phyloP scores from a whole-genome alignment of 768 basidiomycete genomes.

The Tricholoma sp. region DNA sequence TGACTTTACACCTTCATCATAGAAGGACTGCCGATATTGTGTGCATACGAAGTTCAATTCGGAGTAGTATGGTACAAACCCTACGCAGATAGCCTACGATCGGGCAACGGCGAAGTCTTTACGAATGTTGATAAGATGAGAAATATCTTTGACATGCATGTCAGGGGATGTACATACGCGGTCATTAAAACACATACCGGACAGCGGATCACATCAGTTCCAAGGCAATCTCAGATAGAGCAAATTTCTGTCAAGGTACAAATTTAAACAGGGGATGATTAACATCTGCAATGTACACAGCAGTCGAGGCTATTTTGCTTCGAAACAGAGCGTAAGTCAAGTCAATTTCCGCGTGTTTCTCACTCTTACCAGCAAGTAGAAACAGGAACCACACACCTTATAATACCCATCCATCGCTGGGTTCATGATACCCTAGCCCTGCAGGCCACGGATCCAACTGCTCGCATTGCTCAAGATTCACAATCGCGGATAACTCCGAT shows the following conservation, averaged over 20 bases:
- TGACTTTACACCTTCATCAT: background rate
- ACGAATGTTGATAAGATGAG: too few species aligned
- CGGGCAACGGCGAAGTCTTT: background rate
- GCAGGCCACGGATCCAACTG: constrained; percentile 29
- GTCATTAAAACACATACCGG: background rate
- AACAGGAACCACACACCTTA: background rate
- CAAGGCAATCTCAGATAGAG: background rate
- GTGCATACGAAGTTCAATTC: background rate
- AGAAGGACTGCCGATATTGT: background rate
- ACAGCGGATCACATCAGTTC: background rate
- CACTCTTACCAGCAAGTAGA: background rate
- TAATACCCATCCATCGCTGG: constrained; percentile 21
- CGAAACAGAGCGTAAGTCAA: too few species aligned
- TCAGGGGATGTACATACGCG: background rate
- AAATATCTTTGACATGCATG: background rate
- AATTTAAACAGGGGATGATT: too few species aligned
- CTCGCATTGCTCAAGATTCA: constrained; percentile 3
- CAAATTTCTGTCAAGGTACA: background rate
- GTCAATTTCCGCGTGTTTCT: background rate
- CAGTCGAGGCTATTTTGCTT: background rate
- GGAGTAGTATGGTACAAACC: background rate
- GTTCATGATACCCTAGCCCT: constrained; percentile 34
- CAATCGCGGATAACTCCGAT: background rate
- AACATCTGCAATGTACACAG: too few species aligned
- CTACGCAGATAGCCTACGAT: background rate